Base-by-base conservation (phyloP, 495 filamentous ascomycete species). In the Hypoxylon lienhwacheense region DNA sequence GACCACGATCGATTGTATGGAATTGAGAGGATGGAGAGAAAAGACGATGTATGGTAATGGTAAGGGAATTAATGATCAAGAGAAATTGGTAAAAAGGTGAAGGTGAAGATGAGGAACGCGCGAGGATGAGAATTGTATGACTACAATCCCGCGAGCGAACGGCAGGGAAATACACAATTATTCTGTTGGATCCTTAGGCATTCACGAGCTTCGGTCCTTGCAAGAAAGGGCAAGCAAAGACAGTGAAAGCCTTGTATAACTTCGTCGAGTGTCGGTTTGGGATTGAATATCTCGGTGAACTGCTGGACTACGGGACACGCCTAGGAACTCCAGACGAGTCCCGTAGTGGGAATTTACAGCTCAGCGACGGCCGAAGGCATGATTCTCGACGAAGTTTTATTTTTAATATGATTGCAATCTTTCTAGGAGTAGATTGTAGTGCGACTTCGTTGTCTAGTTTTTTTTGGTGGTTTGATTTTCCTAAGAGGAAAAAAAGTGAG, bases 291-390 rank as follows among this genome's bases (percentile, higher is more conserved):
- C 81, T 88, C 88, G 88, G 77, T 83, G 87, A 77, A 87, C 89
- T 91, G 88, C 82, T 85, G 84, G 85, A 82, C 82, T 81, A 79
- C 81, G 77, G 71, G 77, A 77, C 75, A 75, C 65, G 70, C 64
- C 70, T 58, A 54, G 66, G 37, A 54, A 36, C 47, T 64, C 60
- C 70, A 64, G 69, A 71, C 77, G 78, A 66, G 74, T 78, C 78
- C 85, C 84, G 83, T 86, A 91, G 89, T 83, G 85, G 82, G 81
- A 76, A 77, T 88, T 90, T 88, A 95, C 87, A 95, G 89, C 88
- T 86, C 88, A 90, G 84, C 88, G 87, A 89, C 81, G 75, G 87
- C 87, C 87, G 87, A 81, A 74, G 85, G 87, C 84, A 84, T 85
- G 76, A 71, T 82, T 77, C 78, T 89, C 83, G 88, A 95, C 89